Evolutionary conservation across 2,329 filamentous ascomycete genomes (phyloP).

Genomic region (Thielaviopsis euricoi): DNA sequence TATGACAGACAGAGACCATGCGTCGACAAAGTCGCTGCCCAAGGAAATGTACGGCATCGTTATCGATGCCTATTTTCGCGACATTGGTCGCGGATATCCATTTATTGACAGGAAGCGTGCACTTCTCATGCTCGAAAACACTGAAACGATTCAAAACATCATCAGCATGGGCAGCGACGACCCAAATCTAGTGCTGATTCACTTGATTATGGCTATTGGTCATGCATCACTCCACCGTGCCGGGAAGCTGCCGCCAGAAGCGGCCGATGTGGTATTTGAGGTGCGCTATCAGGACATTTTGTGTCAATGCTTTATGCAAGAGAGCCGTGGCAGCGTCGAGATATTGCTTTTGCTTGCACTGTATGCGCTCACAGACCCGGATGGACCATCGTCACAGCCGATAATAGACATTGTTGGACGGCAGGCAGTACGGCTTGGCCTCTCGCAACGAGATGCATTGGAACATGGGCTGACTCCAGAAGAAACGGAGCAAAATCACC

Average conservation of each 20-base stretch:
- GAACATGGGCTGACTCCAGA: slow-evolving; percentile 16
- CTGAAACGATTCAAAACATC: slow-evolving; percentile 13
- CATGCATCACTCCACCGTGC: slow-evolving; percentile 27
- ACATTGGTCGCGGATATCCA: slow-evolving; percentile 29
- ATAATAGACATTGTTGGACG: slow-evolving; percentile 25
- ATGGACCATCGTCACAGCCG: slow-evolving; percentile 23
- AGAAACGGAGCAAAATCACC: slow-evolving; percentile 21
- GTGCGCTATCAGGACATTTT: slow-evolving; percentile 25
- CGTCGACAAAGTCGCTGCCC: background rate
- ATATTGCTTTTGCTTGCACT: slow-evolving; percentile 26
- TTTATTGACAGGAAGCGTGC: slow-evolving; percentile 25
- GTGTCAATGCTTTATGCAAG: slow-evolving; percentile 22
- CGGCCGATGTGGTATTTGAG: slow-evolving; percentile 17
- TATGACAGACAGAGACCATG: background rate
- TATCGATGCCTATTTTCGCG: slow-evolving; percentile 28
- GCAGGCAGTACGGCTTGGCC: slow-evolving; percentile 23
- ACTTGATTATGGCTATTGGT: slow-evolving; percentile 29
- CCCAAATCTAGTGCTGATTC: slow-evolving; percentile 13
- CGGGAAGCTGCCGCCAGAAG: slow-evolving; percentile 21
- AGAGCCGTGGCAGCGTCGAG: slow-evolving; percentile 23
- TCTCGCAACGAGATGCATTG: slow-evolving; percentile 19
- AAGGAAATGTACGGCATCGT: slow-evolving; percentile 12
- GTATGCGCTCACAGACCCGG: slow-evolving; percentile 27
- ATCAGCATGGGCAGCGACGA: slow-evolving; percentile 15
- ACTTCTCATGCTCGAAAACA: slow-evolving; percentile 19